phyloP scores from a whole-genome alignment of 495 filamentous ascomycete species.

The Sabuloglossum arenarium region DNA sequence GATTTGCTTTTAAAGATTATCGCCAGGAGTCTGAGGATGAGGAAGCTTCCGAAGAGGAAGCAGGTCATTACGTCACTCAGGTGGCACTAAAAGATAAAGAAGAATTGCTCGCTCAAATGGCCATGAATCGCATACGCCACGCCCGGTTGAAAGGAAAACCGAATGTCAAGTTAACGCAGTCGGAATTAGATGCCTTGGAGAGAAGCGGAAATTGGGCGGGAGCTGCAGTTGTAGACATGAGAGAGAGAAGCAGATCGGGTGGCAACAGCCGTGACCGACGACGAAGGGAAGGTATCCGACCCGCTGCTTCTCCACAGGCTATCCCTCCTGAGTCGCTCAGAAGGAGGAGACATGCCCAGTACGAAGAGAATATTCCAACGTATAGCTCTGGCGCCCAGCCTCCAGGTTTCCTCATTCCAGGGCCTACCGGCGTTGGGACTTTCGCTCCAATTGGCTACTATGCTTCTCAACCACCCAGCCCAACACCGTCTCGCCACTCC shows the following conservation, averaged over 20 bases:
- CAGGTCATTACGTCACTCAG: constrained; percentile 14
- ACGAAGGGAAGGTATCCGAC: neutral
- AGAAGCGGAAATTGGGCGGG: constrained; percentile 36
- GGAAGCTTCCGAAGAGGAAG: constrained; percentile 18
- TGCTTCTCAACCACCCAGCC: neutral
- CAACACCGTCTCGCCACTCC: neutral
- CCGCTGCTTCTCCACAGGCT: neutral
- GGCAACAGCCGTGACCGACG: neutral
- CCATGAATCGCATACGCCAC: constrained; percentile 52
- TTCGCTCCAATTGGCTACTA: constrained; percentile 4
- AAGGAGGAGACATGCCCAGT: neutral
- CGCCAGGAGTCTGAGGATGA: constrained; percentile 33
- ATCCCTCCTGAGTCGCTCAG: neutral
- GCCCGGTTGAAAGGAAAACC: constrained; percentile 50
- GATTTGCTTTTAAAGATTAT: constrained; percentile 15
- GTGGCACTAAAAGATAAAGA: constrained; percentile 42
- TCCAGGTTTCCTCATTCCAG: constrained; percentile 7
- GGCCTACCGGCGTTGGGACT: neutral
- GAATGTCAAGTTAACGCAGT: constrained; percentile 54
- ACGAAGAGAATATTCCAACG: neutral
- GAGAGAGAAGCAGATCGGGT: constrained; percentile 8
- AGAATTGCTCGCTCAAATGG: constrained; percentile 50
- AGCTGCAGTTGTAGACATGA: constrained; percentile 11
- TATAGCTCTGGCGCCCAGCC: constrained; percentile 1
- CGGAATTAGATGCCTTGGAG: constrained; percentile 58